Evolutionary conservation across 2,329 filamentous ascomycete species (phyloP), one percentile per base, ranked within the genome.

Genomic region (Dactylellina sp.): DNA sequence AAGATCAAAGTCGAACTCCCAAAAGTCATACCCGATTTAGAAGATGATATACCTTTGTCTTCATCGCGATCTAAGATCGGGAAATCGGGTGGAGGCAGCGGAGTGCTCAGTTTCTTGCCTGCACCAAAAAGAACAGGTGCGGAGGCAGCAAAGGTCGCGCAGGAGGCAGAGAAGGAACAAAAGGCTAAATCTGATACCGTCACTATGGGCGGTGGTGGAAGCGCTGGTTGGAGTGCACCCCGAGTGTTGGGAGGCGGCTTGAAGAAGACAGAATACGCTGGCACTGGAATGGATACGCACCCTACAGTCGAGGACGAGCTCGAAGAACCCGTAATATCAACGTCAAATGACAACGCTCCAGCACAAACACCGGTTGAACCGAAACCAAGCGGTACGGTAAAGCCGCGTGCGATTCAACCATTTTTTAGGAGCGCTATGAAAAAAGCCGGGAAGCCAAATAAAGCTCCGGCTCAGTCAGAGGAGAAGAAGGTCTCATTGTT

Each of bases 1-100:
- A 78, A 77, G 57, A 77, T 78, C 53, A 75, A 78, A 28, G 70
- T 78, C 37, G 77, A 78, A 25, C 75, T 78, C 11, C 77, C 77
- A 57, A 78, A 78, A 46, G 22, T 75, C 35, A 62, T 71, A 16
- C 59, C 70, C 14, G 65, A 76, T 2, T 56, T 75, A 7, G 71
- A 75, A 37, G 75, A 78, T 74, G 56, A 49, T 18, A 56, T 55
- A 16, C 61, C 62, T 14, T 66, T 64, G 37, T 11, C 71, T 35
- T 39, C 66, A 20, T 72, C 66, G 18, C 53, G 52, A 47, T 2
- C 32, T 7, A 57, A 25, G 52, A 56, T 59, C 16, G 62, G 66
- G 9, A 71, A 57, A 39, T 55, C 44, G 20, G 47, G 18, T 28
- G 44, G 49, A 11, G 71, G 75, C 1, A 68, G 59, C 6, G 77